These are phyloP conservation scores for Kodamaea neixiangensis DNA, from an alignment of 805 yeast genomes.

Conservation along the genomic window DNA sequence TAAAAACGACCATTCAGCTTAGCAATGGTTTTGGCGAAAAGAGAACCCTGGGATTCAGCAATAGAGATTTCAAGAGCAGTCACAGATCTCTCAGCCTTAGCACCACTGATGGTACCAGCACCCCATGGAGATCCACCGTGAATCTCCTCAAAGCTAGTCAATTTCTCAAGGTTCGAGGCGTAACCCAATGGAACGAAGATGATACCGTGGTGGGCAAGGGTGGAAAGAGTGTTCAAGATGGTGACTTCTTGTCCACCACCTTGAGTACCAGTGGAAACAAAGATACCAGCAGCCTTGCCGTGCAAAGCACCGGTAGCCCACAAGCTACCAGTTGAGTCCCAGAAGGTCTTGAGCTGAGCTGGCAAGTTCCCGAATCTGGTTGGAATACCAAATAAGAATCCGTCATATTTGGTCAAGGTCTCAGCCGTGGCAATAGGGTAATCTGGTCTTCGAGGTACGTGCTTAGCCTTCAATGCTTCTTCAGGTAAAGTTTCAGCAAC, in stretches of 20 bases:
- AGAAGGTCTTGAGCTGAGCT: constrained; percentile 74
- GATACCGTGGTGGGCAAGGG: constrained; percentile 78
- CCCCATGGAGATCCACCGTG: constrained; percentile 89
- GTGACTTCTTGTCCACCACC: constrained; percentile 88
- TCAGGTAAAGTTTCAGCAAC: constrained; percentile 72
- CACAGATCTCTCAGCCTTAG: constrained; percentile 74
- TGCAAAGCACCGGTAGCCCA: constrained; percentile 75
- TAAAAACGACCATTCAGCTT: too few species aligned
- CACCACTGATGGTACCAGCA: constrained; percentile 77
- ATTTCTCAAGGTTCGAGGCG: constrained; percentile 53
- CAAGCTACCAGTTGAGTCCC: constrained; percentile 76
- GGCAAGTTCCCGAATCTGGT: constrained; percentile 84
- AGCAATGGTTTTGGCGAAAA: constrained; percentile 43
- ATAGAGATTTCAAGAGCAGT: constrained; percentile 60
- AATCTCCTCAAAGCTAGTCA: constrained; percentile 58
- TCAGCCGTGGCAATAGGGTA: constrained; percentile 64
- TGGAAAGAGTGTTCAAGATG: constrained; percentile 60
- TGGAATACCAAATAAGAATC: constrained; percentile 81
- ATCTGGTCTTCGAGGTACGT: constrained; percentile 55
- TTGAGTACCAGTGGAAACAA: constrained; percentile 69
- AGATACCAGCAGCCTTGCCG: constrained; percentile 75
- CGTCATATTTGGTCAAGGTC: constrained; percentile 67
- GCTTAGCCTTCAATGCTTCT: constrained; percentile 58
- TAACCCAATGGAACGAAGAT: constrained; percentile 79
- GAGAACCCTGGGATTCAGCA: constrained; percentile 67